These are phyloP conservation scores for Cercospora sp. DNA, from an alignment of 2,329 filamentous ascomycete genomes.

Conservation along the genomic window DNA sequence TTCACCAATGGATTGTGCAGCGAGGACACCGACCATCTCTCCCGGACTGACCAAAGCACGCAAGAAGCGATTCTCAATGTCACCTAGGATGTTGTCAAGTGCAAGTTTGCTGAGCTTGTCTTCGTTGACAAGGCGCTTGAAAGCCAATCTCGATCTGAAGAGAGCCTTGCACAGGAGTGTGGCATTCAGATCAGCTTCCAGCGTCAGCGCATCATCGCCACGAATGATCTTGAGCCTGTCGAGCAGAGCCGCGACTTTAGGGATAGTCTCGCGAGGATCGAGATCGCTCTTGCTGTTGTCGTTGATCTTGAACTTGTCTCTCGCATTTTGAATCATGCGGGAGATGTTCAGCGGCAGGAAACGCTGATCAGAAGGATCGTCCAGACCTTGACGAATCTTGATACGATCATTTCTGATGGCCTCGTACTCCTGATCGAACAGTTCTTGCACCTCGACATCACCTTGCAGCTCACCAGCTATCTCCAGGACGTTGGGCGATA, in stretches of 20 bases:
- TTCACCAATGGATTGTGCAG: conserved; percentile 97
- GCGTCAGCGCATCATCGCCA: conserved; percentile 76
- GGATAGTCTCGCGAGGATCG: conserved; percentile 83
- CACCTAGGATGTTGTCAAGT: conserved; percentile 88
- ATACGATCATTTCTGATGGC: conserved; percentile 72
- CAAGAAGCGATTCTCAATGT: conserved; percentile 84
- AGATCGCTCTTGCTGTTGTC: conserved; percentile 84
- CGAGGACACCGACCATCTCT: conserved; percentile 98
- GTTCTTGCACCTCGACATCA: conserved; percentile 80
- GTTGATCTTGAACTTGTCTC: conserved; percentile 87
- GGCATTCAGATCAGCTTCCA: conserved; percentile 83
- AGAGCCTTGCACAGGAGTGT: conserved; percentile 92
- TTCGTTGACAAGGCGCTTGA: conserved; percentile 85
- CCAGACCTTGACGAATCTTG: conserved; percentile 68
- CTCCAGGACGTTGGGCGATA: conserved; percentile 73
- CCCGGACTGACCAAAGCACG: conserved; percentile 84
- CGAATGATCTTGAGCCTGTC: conserved; percentile 81
- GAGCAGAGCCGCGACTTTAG: conserved; percentile 72
- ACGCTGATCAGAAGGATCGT: conserved; percentile 80
- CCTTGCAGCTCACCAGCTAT: conserved; percentile 83
- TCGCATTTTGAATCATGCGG: conserved; percentile 87
- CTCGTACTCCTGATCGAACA: conserved; percentile 88
- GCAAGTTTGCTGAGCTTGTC: conserved; percentile 87
- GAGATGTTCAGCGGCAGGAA: conserved; percentile 90
- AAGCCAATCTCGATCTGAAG: conserved; percentile 83